Conservation (phyloP, 1,284 basidiomycete genomes). For the Porogramme epimiltina region DNA sequence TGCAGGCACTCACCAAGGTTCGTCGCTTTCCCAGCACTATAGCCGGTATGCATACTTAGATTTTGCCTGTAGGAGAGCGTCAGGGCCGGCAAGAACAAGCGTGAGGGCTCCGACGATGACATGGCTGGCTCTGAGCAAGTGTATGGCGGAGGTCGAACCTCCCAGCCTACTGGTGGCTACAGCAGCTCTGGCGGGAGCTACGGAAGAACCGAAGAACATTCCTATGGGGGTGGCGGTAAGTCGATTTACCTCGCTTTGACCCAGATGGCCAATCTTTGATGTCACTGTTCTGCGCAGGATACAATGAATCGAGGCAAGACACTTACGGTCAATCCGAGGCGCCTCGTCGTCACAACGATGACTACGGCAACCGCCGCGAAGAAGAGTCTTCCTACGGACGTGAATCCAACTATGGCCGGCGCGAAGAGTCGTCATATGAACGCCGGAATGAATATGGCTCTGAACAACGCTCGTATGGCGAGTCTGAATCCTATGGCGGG, state of each 20-base stretch:
- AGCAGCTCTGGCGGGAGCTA: conserved; percentile 8
- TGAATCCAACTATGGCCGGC: conserved; percentile 5
- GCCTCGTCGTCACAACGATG: conserved; percentile 7
- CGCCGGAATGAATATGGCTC: conserved; percentile 4
- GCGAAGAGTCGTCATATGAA: conserved; percentile 4
- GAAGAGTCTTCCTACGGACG: conserved; percentile 13
- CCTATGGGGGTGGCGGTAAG: conserved; percentile 10
- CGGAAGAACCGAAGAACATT: conserved; percentile 3
- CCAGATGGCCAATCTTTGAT: no score
- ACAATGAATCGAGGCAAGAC: background rate
- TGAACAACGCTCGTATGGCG: conserved; percentile 1
- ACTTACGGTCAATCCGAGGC: conserved; percentile 16
- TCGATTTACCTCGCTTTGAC: background rate
- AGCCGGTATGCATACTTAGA: background rate
- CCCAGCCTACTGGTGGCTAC: conserved; percentile 16
- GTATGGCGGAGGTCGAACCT: conserved; percentile 18
- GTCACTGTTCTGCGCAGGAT: no score
- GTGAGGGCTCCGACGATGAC: conserved; percentile 37
- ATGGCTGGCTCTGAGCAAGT: conserved; percentile 24
- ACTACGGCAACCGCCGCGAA: conserved; percentile 9
- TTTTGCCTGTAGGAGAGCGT: conserved; percentile 29
- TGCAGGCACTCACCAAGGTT: conserved; percentile 54
- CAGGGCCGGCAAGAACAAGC: conserved; percentile 40
- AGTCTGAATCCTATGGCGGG: conserved; percentile 8
- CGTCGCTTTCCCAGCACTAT: conserved; percentile 3